A percentile compares a stretch with the other conserved stretches of the same genome.
Conservation (phyloP, 2,329 filamentous ascomycete species). For the Sclerotinia spermophila region DNA sequence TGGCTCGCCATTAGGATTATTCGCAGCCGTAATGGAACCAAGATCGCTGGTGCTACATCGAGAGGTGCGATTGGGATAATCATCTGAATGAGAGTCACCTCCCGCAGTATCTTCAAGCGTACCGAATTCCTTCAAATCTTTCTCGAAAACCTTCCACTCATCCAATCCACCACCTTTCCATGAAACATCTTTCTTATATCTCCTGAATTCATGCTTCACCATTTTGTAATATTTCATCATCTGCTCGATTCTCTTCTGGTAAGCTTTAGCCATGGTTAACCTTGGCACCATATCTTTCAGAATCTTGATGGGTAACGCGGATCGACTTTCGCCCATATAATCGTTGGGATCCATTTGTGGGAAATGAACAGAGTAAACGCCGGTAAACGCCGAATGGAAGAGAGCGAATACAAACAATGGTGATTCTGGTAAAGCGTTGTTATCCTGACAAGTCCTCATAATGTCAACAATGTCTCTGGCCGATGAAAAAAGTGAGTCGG, state of each 20-base stretch:
- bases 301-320: slow-evolving; percentile 46
- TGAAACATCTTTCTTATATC: slow-evolving; percentile 26
- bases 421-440: slow-evolving; percentile 59
- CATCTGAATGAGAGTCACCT: slow-evolving; percentile 30
- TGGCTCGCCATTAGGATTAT: slow-evolving; percentile 29
- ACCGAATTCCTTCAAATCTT: slow-evolving; percentile 53
- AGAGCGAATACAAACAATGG: slow-evolving; percentile 64
- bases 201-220: slow-evolving; percentile 46
- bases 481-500: slow-evolving; percentile 59
- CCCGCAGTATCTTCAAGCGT: slow-evolving; percentile 27
- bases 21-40: slow-evolving; percentile 19
- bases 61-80: slow-evolving; percentile 26
- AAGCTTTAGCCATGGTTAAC: slow-evolving; percentile 55
- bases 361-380: slow-evolving; percentile 64
- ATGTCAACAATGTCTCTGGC: slow-evolving; percentile 62
- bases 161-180: slow-evolving; percentile 50
- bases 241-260: slow-evolving; percentile 50
- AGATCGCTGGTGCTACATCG: slow-evolving; percentile 34
- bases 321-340: slow-evolving; percentile 44
- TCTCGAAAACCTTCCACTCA: slow-evolving; percentile 51
- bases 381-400: slow-evolving; percentile 63
- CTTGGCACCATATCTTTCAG: slow-evolving; percentile 50
- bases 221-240: slow-evolving; percentile 52
- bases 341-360: slow-evolving; percentile 61
- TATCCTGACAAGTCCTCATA: slow-evolving; percentile 57